These are phyloP conservation scores for Plenodomus biglobosus DNA, from an alignment of 2,329 filamentous ascomycete species.

Conservation along the genomic window DNA sequence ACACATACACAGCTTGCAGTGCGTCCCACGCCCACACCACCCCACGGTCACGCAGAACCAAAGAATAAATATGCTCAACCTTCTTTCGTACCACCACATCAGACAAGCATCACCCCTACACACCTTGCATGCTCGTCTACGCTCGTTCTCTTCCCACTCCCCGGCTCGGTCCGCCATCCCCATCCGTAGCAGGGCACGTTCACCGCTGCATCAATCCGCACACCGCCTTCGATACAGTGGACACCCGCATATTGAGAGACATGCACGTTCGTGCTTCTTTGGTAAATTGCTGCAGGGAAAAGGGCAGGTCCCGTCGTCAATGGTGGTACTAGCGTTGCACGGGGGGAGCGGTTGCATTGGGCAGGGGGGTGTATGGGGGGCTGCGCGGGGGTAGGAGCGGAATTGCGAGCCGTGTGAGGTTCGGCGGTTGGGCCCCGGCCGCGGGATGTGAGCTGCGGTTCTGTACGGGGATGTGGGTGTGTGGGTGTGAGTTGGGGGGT, in stretches of 20 bases:
- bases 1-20: neutral
- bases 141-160: neutral
- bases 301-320: neutral
- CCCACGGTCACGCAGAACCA: neutral
- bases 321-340: neutral
- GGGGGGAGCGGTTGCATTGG: no score
- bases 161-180: neutral
- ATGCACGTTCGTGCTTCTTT: neutral
- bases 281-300: neutral
- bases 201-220: neutral
- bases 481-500: neutral
- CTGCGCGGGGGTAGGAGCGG: neutral
- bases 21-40: neutral
- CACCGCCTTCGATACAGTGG: neutral
- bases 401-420: neutral
- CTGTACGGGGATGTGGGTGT: neutral
- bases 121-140: neutral
- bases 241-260: neutral
- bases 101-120: neutral
- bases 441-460: neutral
- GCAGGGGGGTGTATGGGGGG: neutral
- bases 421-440: neutral
- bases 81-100: neutral
- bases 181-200: neutral
- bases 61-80: neutral